Base-by-base conservation (phyloP, 2,329 filamentous ascomycete genomes). In the Anthostomella pinea region DNA sequence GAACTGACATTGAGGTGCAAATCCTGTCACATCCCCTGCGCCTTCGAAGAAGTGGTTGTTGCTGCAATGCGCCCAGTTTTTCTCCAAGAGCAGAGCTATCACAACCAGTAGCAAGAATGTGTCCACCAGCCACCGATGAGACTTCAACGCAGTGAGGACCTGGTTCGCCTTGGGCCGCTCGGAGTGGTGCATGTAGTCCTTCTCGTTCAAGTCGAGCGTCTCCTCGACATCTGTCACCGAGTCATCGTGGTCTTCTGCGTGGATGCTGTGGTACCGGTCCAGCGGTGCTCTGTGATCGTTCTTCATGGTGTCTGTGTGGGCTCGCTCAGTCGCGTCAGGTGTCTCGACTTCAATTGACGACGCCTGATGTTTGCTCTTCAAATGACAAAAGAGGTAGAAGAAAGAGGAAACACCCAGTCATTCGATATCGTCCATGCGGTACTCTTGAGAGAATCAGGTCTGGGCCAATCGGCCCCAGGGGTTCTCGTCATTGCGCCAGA, bases 1-100 rank as follows among this genome's bases (percentile, higher is more conserved):
- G 9, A 22, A 45, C 61, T 45, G 40, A 65, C 62, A 62, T 24
- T 49, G 43, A 3, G 65, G 65, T 15, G 62, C 62, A 38, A 68
- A 67, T 2, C 63, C 64, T 2, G 64, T 64, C 15, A 68, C 46
- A 36, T 68, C 65, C 3, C 64, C 64, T 0, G 48, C 53, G 2
- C 58, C 52, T 23, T 66, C 62, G 9, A 59, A 57, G 8, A 42
- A 40, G 26, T 44, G 46, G 41, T 45, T 43, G 39, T 36, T 43
- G 15, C 41, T 37, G 33, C 40, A 22, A 33, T 29, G 34, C 1
- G 48, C 35, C 34, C 45, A 45, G 8, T 51, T 51, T 18, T 56
- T 49, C 18, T 65, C 60, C 5, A 66, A 21, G 16, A 67, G 43
- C 8, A 67, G 54, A 2, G 54, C 54, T 21, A 66, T 32, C 29